A percentile compares a stretch with the other conserved stretches of the same genome.
phyloP scores from a whole-genome alignment of 495 filamentous ascomycete species.

The Xylona heveae region DNA sequence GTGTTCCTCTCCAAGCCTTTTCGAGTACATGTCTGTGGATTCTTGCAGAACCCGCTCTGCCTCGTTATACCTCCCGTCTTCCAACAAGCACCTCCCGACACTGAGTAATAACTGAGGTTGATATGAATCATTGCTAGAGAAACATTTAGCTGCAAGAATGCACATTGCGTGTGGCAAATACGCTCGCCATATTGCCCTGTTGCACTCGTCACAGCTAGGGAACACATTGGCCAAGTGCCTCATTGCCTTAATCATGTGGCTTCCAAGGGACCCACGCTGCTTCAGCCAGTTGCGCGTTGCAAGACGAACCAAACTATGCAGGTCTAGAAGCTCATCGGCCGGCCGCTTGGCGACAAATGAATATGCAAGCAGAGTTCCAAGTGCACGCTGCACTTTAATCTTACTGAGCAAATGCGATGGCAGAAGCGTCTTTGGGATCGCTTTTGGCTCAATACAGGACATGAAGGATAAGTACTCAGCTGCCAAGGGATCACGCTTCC shows the following conservation, averaged over 20 bases:
- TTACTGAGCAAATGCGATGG: constrained; percentile 9
- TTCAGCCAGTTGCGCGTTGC: constrained; percentile 19
- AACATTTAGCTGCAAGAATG: too few relatives aligned
- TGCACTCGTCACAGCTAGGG: too few relatives aligned
- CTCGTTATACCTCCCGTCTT: too few relatives aligned
- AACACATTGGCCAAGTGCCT: too few relatives aligned
- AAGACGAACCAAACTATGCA: constrained; percentile 27
- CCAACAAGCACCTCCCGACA: too few relatives aligned
- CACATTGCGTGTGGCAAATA: too few relatives aligned
- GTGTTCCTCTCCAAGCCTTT: neutral
- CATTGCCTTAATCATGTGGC: too few relatives aligned
- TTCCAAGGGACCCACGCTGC: neutral
- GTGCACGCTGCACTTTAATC: constrained; percentile 9
- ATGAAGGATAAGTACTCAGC: constrained; percentile 21
- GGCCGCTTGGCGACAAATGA: constrained; percentile 13
- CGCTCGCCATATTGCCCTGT: too few relatives aligned
- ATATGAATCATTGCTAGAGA: too few relatives aligned
- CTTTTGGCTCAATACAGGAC: constrained; percentile 20
- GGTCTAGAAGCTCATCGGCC: constrained; percentile 12
- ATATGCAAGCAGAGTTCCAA: constrained; percentile 17
- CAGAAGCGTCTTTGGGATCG: constrained; percentile 20
- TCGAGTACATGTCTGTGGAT: too few relatives aligned
- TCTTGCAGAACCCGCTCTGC: too few relatives aligned
- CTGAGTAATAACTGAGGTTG: too few relatives aligned
- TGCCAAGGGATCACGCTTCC: constrained; percentile 11